Evolutionary conservation across 2,329 filamentous ascomycete species (phyloP).

Genomic region (Cercospora nicotianae): DNA sequence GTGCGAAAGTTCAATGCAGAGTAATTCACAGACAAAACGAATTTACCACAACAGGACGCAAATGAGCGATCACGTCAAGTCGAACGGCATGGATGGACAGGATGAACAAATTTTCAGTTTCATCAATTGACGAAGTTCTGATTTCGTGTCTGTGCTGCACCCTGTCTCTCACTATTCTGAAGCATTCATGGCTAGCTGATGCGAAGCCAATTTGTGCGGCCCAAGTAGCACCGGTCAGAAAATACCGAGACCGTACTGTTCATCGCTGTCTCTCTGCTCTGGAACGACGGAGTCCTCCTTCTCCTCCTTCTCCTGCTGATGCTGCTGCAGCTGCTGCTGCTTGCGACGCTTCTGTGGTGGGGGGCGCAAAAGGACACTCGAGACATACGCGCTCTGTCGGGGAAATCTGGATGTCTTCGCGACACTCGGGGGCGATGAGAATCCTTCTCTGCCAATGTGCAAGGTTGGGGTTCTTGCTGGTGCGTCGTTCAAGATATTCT

Average conservation of each 20-base stretch:
- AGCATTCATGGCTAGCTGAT: neutral
- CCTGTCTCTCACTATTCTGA: neutral
- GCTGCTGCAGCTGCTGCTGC: neutral
- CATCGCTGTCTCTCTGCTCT: neutral
- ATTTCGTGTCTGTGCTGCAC: neutral
- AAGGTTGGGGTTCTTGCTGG: slow-evolving; percentile 5
- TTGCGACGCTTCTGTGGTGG: slow-evolving; percentile 7
- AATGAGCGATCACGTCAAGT: neutral
- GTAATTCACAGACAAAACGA: neutral
- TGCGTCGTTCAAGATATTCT: slow-evolving; percentile 14
- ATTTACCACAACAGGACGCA: neutral
- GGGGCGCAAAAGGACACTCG: neutral
- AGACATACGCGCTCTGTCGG: neutral
- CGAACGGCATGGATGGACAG: neutral
- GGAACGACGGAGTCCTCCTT: neutral
- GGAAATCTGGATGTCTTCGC: neutral
- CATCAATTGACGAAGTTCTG: neutral
- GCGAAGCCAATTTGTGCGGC: neutral
- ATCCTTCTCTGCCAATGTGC: slow-evolving; percentile 3
- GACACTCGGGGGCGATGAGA: neutral
- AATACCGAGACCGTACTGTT: neutral
- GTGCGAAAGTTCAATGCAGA: neutral
- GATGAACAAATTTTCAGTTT: neutral
- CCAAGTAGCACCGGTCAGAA: neutral
- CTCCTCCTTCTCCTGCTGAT: neutral